Evolutionary conservation across 345 rosid genomes (phyloP).

Genomic region (Aurinia saxatilis): DNA sequence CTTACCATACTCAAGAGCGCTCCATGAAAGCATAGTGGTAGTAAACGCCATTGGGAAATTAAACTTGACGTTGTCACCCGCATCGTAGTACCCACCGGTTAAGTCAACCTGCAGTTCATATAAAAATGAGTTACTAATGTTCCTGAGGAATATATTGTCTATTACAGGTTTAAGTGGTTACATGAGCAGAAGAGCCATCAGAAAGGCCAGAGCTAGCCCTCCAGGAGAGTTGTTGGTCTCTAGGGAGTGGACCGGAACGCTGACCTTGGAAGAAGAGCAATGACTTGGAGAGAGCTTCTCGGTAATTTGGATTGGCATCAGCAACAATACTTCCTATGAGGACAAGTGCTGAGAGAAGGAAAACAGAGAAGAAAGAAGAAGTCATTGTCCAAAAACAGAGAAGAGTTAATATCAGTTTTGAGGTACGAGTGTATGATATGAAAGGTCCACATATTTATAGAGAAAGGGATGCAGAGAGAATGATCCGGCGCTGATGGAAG

Average conservation of each 20-base stretch:
- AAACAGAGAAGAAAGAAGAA: constrained; percentile 17
- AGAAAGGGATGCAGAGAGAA: constrained; percentile 2
- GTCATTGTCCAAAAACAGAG: constrained; percentile 14
- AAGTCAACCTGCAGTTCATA: constrained; percentile 55
- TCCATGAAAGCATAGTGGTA: constrained; percentile 90
- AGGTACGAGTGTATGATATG: constrained; percentile 10
- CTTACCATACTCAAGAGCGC: constrained; percentile 72
- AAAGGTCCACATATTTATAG: constrained; percentile 13
- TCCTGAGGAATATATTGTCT: not conserved
- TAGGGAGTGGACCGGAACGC: constrained; percentile 71
- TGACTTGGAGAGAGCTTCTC: constrained; percentile 74
- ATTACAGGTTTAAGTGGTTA: constrained; percentile 2
- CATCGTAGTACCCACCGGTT: constrained; percentile 88
- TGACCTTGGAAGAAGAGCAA: constrained; percentile 84
- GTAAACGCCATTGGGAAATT: constrained; percentile 94
- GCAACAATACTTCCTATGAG: constrained; percentile 20
- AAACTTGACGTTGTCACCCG: constrained; percentile 90
- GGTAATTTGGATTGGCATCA: constrained; percentile 63
- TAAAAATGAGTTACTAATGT: not conserved
- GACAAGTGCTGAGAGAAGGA: constrained; percentile 18
- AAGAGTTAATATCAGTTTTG: not conserved
- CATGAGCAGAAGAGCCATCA: constrained; percentile 59
- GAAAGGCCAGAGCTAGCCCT: constrained; percentile 70
- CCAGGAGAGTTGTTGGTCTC: constrained; percentile 52
- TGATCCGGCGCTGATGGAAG: constrained; percentile 28